Evolutionary conservation across 225 moss, liverwort and hornwort species (phyloP), one percentile per base, ranked within the genome.

Genomic region (Neckera pumila): DNA sequence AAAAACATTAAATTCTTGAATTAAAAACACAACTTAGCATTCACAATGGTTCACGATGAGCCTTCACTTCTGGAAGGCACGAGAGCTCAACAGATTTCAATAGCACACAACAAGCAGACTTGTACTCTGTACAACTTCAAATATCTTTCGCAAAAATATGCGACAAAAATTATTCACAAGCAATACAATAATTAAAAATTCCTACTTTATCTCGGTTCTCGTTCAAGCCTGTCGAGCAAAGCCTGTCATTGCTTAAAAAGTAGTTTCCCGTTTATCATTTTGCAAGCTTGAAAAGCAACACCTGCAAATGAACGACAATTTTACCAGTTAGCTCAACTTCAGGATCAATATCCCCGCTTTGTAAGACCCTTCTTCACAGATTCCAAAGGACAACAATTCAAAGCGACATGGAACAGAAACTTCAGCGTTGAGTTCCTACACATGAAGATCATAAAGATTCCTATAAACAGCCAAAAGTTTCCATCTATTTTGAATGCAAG

Each of bases 81-180:
- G 54, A 86, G 36, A 86, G 77, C 51, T 21, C 21, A 90, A 23
- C 60, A 77, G 36, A 77, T 59, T 31, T 25, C 40, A 65, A 47
- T 38, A 19, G 6, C 79, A 84, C 8, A 58, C 40, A 79, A 70
- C 40, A 36, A 79, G 17, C 53, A 79, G 33, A 80, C n/a, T 54
- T 88, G 53, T 3, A 70, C 58, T 88, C n/a, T 47, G 57, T 74
- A 56, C 51, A 57, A 47, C 30, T 56, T 60, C 88, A 85, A 61
- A 53, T 51, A 57, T 57, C 54, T 74, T 80, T 74, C 67, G 60
- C 81, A 82, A 67, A 84, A 87, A 88, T 60, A 66, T 36, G 54
- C 60, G n/a, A 81, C 85, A 80, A 67, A 67, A 89, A 86, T 88
- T 82, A 67, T 91, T 78, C 76, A 81, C 85, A 86, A 49, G 51